A percentile compares a stretch with the other conserved stretches of the same genome.
Evolutionary conservation across 345 rosid genomes (phyloP).

Genomic region (Capsella bursapastoris): DNA sequence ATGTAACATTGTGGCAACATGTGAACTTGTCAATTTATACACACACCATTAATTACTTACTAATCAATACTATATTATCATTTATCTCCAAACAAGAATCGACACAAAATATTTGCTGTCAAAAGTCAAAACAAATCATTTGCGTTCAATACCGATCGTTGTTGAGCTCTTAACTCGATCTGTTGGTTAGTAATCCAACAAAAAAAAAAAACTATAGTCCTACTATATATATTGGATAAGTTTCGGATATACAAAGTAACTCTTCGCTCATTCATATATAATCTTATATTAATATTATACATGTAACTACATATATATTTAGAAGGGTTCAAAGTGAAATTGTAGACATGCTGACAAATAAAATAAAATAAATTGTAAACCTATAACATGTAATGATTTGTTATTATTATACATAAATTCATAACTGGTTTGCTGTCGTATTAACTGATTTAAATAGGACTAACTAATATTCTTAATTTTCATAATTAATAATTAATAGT

Average conservation of each 20-base stretch:
- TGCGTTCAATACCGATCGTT: not conserved
- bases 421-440: not conserved
- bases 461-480: too few species aligned
- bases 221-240: not conserved
- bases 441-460: not conserved
- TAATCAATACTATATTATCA: not conserved
- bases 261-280: not conserved
- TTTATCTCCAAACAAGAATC: slow-evolving; percentile 30
- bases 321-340: not conserved
- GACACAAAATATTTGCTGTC: slow-evolving; percentile 17
- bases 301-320: not conserved
- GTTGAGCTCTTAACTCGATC: not conserved
- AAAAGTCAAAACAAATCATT: too few species aligned
- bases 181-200: not conserved
- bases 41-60: slow-evolving; percentile 7
- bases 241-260: not conserved
- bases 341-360: not conserved
- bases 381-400: not conserved
- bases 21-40: slow-evolving; percentile 29
- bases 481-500: too few species aligned
- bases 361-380: not conserved
- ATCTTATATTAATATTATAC: not conserved
- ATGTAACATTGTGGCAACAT: slow-evolving; percentile 34
- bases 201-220: not conserved
- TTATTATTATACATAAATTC: not conserved